Conservation (phyloP, 306 rosid species). For the Canavalia gladiata region DNA sequence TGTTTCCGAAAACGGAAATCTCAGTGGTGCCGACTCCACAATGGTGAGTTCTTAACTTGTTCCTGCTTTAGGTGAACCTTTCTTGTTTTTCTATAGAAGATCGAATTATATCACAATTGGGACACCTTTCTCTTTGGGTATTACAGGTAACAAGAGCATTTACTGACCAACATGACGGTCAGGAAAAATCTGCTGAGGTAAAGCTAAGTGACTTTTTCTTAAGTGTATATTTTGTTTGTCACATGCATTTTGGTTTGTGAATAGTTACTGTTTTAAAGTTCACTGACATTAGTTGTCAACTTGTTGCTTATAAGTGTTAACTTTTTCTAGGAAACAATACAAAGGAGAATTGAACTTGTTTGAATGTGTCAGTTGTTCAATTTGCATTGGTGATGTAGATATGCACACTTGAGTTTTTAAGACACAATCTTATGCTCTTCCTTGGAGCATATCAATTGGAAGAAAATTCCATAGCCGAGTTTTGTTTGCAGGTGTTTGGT, state of each 20-base stretch:
- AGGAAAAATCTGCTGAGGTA: conserved; percentile 85
- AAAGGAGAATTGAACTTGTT: conserved; percentile 33
- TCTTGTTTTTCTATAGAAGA: background rate
- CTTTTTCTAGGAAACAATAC: background rate
- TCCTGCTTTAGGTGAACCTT: conserved; percentile 23
- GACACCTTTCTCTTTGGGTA: conserved; percentile 38
- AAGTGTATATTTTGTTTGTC: conserved; percentile 36
- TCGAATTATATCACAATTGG: conserved; percentile 34
- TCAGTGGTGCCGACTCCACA: conserved; percentile 59
- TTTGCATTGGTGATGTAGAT: conserved; percentile 12
- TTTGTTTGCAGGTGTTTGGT: conserved; percentile 8
- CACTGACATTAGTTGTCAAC: background rate
- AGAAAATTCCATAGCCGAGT: background rate
- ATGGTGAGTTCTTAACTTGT: conserved; percentile 59
- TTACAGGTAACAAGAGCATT: conserved; percentile 72
- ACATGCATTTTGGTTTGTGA: conserved; percentile 29
- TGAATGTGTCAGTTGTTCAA: background rate
- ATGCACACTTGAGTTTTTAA: background rate
- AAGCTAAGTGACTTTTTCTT: background rate
- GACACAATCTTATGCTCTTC: background rate
- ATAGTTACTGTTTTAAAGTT: conserved; percentile 9
- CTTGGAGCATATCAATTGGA: background rate
- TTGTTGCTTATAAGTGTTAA: conserved; percentile 34
- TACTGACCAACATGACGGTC: conserved; percentile 59
- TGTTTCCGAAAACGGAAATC: conserved; percentile 75